phyloP scores from a whole-genome alignment of 202 grass and related monocot genomes.

The Schoenoplectus tabernaemontani region DNA sequence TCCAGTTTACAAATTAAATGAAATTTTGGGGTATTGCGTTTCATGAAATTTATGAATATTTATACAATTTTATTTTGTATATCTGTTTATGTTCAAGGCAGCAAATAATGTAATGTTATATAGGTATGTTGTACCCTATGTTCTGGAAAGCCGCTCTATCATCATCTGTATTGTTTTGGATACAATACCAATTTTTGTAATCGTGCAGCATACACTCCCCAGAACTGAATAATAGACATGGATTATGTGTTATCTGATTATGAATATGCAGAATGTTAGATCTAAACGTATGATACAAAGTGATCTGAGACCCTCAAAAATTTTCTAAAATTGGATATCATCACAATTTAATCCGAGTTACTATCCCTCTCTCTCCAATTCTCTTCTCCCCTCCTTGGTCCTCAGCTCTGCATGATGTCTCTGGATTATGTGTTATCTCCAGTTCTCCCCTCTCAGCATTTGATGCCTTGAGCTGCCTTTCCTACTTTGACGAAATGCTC shows the following conservation, averaged over 20 bases:
- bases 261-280: neutral
- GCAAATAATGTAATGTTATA: neutral
- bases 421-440: neutral
- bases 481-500: neutral
- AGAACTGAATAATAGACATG: neutral
- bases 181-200: neutral
- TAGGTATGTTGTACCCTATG: neutral
- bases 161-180: neutral
- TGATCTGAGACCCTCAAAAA: neutral
- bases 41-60: neutral
- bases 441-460: neutral
- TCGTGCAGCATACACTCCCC: neutral
- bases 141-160: neutral
- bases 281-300: neutral
- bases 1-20: neutral
- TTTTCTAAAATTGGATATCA: neutral
- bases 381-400: neutral
- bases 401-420: neutral
- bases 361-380: neutral
- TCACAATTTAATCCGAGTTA: neutral
- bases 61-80: neutral
- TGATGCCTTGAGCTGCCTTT: neutral
- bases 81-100: neutral
- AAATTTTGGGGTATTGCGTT: neutral
- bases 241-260: neutral